Evolutionary conservation across 805 yeast genomes (phyloP), one percentile per base, ranked within the genome.

Genomic region (Sugiyamaella floridensis): DNA sequence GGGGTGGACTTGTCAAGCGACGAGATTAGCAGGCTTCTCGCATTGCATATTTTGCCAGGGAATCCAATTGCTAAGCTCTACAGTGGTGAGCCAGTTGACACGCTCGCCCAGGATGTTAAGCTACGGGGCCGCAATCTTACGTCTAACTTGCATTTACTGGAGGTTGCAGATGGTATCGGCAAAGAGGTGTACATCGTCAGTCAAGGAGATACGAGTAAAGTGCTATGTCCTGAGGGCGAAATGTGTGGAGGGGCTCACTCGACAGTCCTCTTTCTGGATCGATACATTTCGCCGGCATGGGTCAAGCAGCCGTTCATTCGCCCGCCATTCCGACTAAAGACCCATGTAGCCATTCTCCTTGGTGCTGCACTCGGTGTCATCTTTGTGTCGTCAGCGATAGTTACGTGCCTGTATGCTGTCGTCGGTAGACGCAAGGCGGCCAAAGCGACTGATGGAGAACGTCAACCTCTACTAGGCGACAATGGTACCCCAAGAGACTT

Each of bases 31-130:
- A 75, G 78, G 12, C 77, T 89, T 53, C 69, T 87, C 40, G 76
- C 76, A 48, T 69, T 87, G 48, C 98, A 90, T 64, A 71, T 88
- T 26, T 72, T 90, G 1, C 86, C 86, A 1, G 77, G 77, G 18
- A 72, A 76, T 19, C 78, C 85, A 10, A 48, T 64, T 7, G 53
- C 49, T 1, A 16, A 40, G 16, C 45, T 64, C 16, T 43, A 57
- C 9, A 45, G 52, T 5, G 69, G 62, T 4, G 60, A 53, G 8
- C 54, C 46, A 5, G 57, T 59, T 1, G 44, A 52, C n/a, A 63
- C 70, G 0, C 45, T 68, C 18, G 60, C 55, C 2, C 60, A 57
- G 3, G 55, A 51, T 1, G 62, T 61, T 6, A 11, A 22, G 11
- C 51, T 62, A 2, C 28, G 40, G 2, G 57, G 58, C 12, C 51